Evolutionary conservation across 352 stramenopile genomes (phyloP), one percentile per base, ranked within the genome.

Genomic region (Phytopythium kandeliae): DNA sequence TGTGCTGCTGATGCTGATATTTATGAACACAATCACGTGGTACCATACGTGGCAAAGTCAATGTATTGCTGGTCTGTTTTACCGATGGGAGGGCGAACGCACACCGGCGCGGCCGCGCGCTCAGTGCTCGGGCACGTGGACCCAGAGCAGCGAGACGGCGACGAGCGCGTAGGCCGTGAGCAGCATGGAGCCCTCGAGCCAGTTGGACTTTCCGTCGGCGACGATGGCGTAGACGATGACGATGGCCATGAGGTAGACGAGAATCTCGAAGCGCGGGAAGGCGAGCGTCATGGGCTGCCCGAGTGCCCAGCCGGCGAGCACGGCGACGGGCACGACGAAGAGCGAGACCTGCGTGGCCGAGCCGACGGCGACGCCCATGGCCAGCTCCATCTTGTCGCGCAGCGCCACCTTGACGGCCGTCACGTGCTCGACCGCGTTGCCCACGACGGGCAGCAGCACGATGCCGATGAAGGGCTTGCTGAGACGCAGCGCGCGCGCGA

Each of bases 321-420:
- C 93, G 19, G 96, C 89, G 2, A 98, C 73, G 5, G 96, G 96
- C 31, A 98, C 86, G 22, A 99, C 96, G 65, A 98, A 98, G 36
- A 99, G 82, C 41, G 95, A 96, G 24, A 99, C 96, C 58, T 99
- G 96, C 13, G 96, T 98, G 21, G 89, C 95, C 0, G 89, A 98
- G 24, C 96, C 96, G n/a, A 99, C 80, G n/a, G 96, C 96, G 26
- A 99, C 95, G 48, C 96, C 96, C 78, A 99, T 97, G 6, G 96
- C 89, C 12, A 99, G 78, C 81, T 99, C 96, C 95, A 99, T 98
- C 73, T 98, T 98, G 69, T 97, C 85, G 69, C 98, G 98, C 54
- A 97, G 87, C 21, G 96, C 96, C 7, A 98, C 96, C 25, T 95
- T 96, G 37, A 99, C 83, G 17, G 96, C 96, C 4, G 96, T 98